Percentiles rank a stretch among this genome's conserved stretches.
phyloP scores from a whole-genome alignment of 1,284 basidiomycete genomes.

The Ganoderma leucocontextum region DNA sequence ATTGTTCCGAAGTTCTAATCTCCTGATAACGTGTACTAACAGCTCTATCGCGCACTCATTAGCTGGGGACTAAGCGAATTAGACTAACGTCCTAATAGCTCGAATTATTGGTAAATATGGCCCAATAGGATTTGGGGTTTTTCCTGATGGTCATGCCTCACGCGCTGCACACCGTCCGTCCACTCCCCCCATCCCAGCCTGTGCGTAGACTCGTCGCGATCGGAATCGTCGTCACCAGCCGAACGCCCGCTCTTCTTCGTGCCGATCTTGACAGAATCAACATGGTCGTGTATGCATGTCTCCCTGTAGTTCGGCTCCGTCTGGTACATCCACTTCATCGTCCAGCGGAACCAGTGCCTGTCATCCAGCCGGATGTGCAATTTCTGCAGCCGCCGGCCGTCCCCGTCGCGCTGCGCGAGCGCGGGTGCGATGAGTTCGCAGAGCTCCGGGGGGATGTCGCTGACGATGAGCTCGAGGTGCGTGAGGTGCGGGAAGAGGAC shows the following conservation, averaged over 20 bases:
- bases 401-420: not conserved
- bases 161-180: not conserved
- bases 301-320: not conserved
- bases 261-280: not conserved
- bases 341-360: not conserved
- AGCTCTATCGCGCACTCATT: not conserved
- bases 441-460: not conserved
- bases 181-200: not conserved
- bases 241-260: not conserved
- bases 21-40: not conserved
- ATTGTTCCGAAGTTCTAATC: not conserved
- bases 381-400: not conserved
- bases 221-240: not conserved
- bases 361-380: not conserved
- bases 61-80: not conserved
- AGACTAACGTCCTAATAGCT: not conserved
- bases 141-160: not conserved
- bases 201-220: not conserved
- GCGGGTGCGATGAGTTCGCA: not conserved
- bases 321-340: not conserved
- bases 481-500: constrained; percentile 1
- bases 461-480: not conserved
- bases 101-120: constrained; percentile 1
- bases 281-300: not conserved
- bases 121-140: not conserved